Conservation (phyloP, 2,329 filamentous ascomycete species). For the Verticillium dahliae region DNA sequence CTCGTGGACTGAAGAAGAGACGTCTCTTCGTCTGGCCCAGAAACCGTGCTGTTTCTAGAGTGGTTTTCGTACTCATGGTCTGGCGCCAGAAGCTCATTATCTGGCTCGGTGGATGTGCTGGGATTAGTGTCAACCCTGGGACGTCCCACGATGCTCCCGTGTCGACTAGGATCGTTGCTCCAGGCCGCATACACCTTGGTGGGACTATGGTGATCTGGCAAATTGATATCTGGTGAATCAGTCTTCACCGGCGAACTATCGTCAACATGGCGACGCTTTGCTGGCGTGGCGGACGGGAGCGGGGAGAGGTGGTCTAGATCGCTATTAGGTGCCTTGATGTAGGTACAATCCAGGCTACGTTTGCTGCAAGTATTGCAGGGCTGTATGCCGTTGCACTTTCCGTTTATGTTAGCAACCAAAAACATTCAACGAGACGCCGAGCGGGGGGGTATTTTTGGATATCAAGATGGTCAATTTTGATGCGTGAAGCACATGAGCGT, state of each 20-base stretch:
- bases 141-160: conserved; percentile 4
- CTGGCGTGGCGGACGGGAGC: conserved; percentile 8
- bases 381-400: conserved; percentile 16
- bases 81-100: conserved; percentile 1
- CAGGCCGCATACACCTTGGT: background rate
- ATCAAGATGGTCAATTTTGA: background rate
- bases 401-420: background rate
- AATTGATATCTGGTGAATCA: background rate
- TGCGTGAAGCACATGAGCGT: background rate
- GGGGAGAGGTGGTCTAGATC: conserved; percentile 6
- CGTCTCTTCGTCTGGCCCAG: conserved; percentile 47
- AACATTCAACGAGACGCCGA: background rate
- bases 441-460: background rate
- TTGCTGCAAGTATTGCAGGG: conserved; percentile 16
- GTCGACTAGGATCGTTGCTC: background rate
- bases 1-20: conserved; percentile 46
- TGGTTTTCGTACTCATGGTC: conserved; percentile 8
- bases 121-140: conserved; percentile 5
- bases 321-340: conserved; percentile 6
- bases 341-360: conserved; percentile 14
- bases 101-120: conserved; percentile 6
- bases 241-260: conserved; percentile 1
- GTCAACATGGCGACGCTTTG: conserved; percentile 11
- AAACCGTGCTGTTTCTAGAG: conserved; percentile 30
- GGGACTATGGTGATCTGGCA: background rate